Evolutionary conservation across 768 basidiomycete species (phyloP).

Genomic region (Kwoniella sp.): DNA sequence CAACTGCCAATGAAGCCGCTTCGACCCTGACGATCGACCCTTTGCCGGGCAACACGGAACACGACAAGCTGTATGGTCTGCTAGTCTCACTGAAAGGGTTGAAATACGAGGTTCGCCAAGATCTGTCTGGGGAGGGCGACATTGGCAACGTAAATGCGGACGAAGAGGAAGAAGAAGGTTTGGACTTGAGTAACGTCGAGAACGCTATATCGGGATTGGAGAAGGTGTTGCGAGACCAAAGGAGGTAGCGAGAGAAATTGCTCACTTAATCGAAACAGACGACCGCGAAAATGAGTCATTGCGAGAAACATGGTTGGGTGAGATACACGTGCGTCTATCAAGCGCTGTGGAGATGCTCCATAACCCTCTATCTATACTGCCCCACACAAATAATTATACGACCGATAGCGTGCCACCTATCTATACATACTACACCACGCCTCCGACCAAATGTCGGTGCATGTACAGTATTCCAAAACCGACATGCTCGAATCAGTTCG

Average conservation of each 20-base stretch:
- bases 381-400: too few relatives aligned
- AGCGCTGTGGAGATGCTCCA: too few relatives aligned
- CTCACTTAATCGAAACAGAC: too few relatives aligned
- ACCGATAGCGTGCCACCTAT: too few relatives aligned
- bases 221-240: background rate
- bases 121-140: background rate
- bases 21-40: background rate
- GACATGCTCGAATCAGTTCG: too few relatives aligned
- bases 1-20: background rate
- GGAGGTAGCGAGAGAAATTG: background rate
- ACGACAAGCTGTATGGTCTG: conserved; percentile 18
- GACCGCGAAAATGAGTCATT: too few relatives aligned
- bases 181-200: background rate
- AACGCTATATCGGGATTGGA: background rate
- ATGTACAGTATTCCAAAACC: too few relatives aligned
- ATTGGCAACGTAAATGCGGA: background rate
- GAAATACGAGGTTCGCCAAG: conserved; percentile 18
- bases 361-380: too few relatives aligned
- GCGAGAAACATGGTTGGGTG: too few relatives aligned
- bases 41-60: conserved; percentile 7
- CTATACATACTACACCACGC: too few relatives aligned
- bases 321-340: too few relatives aligned
- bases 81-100: conserved; percentile 24
- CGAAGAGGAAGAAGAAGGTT: background rate
- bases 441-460: too few relatives aligned